Percentiles rank a stretch among this genome's conserved stretches.
phyloP scores from a whole-genome alignment of 495 filamentous ascomycete species.

The Elasticomyces elasticus region DNA sequence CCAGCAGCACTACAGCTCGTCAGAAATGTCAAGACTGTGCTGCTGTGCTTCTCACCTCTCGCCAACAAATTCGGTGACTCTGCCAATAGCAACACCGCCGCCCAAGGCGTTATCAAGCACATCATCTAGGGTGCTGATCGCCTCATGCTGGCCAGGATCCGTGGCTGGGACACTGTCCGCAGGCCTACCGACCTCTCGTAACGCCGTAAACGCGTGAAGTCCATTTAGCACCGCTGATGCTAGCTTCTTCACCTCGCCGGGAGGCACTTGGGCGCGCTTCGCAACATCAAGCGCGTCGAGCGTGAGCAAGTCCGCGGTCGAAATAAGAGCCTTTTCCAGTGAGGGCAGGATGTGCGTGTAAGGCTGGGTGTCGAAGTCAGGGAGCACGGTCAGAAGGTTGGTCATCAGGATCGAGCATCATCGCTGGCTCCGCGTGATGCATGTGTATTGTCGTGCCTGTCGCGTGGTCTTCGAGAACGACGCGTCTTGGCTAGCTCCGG shows the following conservation, averaged over 20 bases:
- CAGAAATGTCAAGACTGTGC: constrained; percentile 13
- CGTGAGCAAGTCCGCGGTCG: constrained; percentile 74
- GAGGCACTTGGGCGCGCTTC: constrained; percentile 71
- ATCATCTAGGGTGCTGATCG: constrained; percentile 72
- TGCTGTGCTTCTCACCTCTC: constrained; percentile 51
- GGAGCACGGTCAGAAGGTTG: constrained; percentile 77
- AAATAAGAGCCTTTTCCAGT: constrained; percentile 64
- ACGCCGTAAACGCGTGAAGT: constrained; percentile 40
- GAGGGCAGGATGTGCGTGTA: constrained; percentile 68
- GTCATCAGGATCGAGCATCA: constrained; percentile 48
- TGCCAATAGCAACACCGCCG: constrained; percentile 76
- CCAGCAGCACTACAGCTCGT: constrained; percentile 60
- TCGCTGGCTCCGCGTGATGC: constrained; percentile 9
- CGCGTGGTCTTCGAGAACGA: too few species aligned
- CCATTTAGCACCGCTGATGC: constrained; percentile 51
- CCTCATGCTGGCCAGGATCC: constrained; percentile 8
- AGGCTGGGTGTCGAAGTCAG: constrained; percentile 58
- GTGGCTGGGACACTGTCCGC: neutral
- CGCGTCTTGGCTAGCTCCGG: too few species aligned
- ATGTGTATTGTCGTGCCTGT: too few species aligned
- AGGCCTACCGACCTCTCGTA: constrained; percentile 17
- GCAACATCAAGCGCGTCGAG: constrained; percentile 76
- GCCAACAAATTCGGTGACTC: constrained; percentile 83
- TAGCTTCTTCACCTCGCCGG: constrained; percentile 66
- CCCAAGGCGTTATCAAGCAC: constrained; percentile 62